These are phyloP conservation scores for Ballota nigra DNA, from an alignment of 257 asterid species.

Conservation along the genomic window DNA sequence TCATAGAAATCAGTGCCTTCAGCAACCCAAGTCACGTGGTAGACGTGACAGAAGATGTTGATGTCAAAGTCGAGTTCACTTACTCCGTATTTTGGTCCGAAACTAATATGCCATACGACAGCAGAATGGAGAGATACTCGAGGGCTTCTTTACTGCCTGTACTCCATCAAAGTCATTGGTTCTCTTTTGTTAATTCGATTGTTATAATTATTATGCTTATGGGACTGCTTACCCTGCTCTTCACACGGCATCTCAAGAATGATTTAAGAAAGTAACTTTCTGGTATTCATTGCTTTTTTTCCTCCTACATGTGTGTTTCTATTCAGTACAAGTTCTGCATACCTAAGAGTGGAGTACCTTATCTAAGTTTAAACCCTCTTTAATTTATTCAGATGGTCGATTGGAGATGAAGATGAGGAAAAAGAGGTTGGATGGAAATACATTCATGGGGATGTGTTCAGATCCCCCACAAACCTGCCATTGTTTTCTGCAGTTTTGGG, in stretches of 20 bases:
- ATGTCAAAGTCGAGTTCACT: constrained; percentile 51
- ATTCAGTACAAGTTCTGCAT: constrained; percentile 1
- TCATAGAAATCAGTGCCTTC: constrained; percentile 69
- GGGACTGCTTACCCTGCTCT: constrained; percentile 58
- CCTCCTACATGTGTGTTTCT: background rate
- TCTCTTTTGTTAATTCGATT: constrained; percentile 60
- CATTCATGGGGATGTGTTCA: constrained; percentile 64
- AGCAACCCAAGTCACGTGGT: constrained; percentile 66
- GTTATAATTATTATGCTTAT: constrained; percentile 54
- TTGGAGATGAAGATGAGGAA: constrained; percentile 81
- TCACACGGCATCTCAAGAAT: constrained; percentile 66
- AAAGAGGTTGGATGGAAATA: constrained; percentile 81
- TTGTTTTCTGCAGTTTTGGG: constrained; percentile 77
- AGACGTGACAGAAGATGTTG: constrained; percentile 65
- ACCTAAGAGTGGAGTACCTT: background rate
- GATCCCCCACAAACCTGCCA: constrained; percentile 60
- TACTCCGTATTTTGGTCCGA: constrained; percentile 65
- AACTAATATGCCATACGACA: constrained; percentile 41
- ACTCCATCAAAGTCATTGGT: constrained; percentile 63
- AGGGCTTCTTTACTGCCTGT: constrained; percentile 54
- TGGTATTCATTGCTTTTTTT: constrained; percentile 22
- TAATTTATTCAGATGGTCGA: constrained; percentile 51
- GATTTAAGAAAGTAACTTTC: constrained; percentile 70
- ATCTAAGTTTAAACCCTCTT: constrained; percentile 11
- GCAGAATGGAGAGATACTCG: constrained; percentile 67